Evolutionary conservation across 306 rosid species (phyloP).

Genomic region (Castanea mollissima): DNA sequence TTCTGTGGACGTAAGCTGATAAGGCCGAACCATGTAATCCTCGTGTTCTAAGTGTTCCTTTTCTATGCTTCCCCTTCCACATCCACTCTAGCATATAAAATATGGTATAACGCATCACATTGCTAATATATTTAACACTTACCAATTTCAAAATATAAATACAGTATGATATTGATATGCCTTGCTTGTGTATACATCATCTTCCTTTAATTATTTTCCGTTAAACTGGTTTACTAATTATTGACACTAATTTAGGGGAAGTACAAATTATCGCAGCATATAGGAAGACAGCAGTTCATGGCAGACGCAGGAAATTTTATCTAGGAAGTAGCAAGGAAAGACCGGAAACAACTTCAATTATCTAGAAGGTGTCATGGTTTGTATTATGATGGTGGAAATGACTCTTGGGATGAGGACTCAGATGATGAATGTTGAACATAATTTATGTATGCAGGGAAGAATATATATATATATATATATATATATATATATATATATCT

Average conservation of each 20-base stretch:
- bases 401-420: constrained; percentile 68
- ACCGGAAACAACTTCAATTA: constrained; percentile 47
- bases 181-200: too few relatives aligned
- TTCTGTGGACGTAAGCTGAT: too few relatives aligned
- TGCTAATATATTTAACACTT: too few relatives aligned
- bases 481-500: too few relatives aligned
- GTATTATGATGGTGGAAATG: constrained; percentile 78
- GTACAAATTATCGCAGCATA: constrained; percentile 2
- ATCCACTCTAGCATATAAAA: too few relatives aligned
- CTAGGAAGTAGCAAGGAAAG: constrained; percentile 87
- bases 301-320: constrained; percentile 76
- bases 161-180: too few relatives aligned
- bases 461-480: too few relatives aligned
- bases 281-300: constrained; percentile 32
- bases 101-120: too few relatives aligned
- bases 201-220: not conserved
- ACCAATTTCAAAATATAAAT: too few relatives aligned
- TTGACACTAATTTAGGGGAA: constrained; percentile 23
- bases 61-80: too few relatives aligned
- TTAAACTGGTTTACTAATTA: constrained; percentile 1
- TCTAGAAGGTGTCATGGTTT: constrained; percentile 61
- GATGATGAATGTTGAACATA: constrained; percentile 48
- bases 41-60: too few relatives aligned
- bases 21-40: too few relatives aligned
- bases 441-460: constrained; percentile 38